Evolutionary conservation across 2,329 filamentous ascomycete genomes (phyloP), one percentile per base, ranked within the genome.

Genomic region (Aspergillus aculeatus): DNA sequence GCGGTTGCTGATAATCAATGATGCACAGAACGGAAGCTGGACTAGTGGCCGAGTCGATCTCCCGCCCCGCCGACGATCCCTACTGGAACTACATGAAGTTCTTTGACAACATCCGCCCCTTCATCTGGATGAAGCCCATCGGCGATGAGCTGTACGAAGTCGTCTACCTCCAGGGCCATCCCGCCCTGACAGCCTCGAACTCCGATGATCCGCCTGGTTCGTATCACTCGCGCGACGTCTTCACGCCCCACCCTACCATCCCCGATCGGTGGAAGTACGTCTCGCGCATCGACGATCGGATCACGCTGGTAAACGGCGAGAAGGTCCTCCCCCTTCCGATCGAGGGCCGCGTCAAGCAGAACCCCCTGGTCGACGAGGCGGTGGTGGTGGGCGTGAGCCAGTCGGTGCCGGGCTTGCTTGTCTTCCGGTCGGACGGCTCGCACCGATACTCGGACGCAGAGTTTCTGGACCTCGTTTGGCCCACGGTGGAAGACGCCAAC

Each of bases 51-150:
- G 77, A 79, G 56, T 80, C 78, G 1, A 73, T 79, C 41, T 66
- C 71, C 5, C 74, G 77, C 10, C 73, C 74, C 2, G 68, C 67
- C 3, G 70, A 63, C 2, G 76, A 79, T 50, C 72, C 75, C 14
- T 68, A 73, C n/a, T 81, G 78, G 78, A 73, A 77, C 31, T 80
- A 80, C 59, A 59, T 81, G 51, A 68, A 71, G 14, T 75, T 76
- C 19, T 79, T 76, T 47, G 71, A 72, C 16, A 74, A 73, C 50
- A 65, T 79, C 11, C 64, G 61, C 5, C 62, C 71, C 1, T 75
- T 77, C 56, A 70, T 80, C 51, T 67, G 67, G 62, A 79, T 80
- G 71, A 75, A 75, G 50, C 73, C 74, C 0, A 53, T 74, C 4
- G 63, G 65, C 0, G 57, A 65, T 0, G 50, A 57, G 0, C 64